phyloP scores from a whole-genome alignment of 2,329 filamentous ascomycete genomes.

The Nemania abortiva region DNA sequence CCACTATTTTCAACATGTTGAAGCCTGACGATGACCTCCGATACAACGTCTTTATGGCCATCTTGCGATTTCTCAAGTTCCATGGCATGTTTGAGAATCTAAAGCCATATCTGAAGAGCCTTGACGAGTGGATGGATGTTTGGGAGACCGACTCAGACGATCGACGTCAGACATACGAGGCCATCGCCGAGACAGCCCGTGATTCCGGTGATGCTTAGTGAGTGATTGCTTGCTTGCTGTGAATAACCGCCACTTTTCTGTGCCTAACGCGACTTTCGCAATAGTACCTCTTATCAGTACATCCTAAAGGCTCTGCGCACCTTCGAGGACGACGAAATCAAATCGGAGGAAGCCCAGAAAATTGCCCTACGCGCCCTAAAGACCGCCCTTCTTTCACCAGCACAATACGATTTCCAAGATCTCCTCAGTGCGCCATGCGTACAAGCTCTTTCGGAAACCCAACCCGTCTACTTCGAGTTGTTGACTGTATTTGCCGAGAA shows the following conservation, averaged over 20 bases:
- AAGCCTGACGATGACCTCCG: constrained; percentile 80
- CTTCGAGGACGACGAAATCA: constrained; percentile 69
- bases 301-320: constrained; percentile 72
- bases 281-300: constrained; percentile 74
- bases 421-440: constrained; percentile 85
- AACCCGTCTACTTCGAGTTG: constrained; percentile 88
- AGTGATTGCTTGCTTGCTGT: constrained; percentile 53
- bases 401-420: constrained; percentile 80
- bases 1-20: constrained; percentile 97
- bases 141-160: constrained; percentile 89
- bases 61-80: constrained; percentile 83
- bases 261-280: constrained; percentile 20
- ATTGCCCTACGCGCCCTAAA: constrained; percentile 69
- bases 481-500: constrained; percentile 96
- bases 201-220: constrained; percentile 82
- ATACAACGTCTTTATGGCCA: constrained; percentile 90
- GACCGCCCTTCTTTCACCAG: constrained; percentile 64
- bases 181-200: constrained; percentile 82
- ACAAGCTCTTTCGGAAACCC: constrained; percentile 86
- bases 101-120: constrained; percentile 82
- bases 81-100: constrained; percentile 85
- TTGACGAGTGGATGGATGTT: constrained; percentile 82
- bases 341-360: constrained; percentile 70
- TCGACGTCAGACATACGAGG: constrained; percentile 84
- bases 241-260: constrained; percentile 19